Conservation (phyloP, 2,329 filamentous ascomycete genomes). For the Westerdykella aurantiaca region DNA sequence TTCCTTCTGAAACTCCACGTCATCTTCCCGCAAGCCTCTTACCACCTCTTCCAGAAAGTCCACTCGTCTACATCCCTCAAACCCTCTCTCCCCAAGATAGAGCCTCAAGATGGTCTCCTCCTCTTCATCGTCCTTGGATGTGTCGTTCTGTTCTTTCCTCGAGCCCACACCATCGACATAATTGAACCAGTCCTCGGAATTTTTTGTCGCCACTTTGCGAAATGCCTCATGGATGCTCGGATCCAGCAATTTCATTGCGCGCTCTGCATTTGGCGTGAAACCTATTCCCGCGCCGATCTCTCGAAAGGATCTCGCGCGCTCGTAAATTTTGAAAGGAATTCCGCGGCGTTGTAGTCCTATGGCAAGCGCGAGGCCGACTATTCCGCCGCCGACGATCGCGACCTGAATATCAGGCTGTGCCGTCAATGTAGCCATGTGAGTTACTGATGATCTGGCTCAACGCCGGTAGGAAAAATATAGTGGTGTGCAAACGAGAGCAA, state of each 20-base stretch:
- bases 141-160: background rate
- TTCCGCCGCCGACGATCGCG: conserved; percentile 19
- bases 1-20: no score
- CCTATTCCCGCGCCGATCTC: conserved; percentile 18
- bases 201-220: conserved; percentile 29
- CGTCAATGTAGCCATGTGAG: no score
- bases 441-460: no score
- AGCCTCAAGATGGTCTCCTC: conserved; percentile 10
- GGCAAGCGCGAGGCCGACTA: conserved; percentile 12
- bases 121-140: conserved; percentile 2
- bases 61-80: conserved; percentile 8
- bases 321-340: conserved; percentile 13
- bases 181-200: conserved; percentile 11
- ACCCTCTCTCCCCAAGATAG: conserved; percentile 11
- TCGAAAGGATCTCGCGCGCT: conserved; percentile 8
- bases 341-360: conserved; percentile 9
- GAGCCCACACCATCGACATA: conserved; percentile 5
- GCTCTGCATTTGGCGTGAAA: conserved; percentile 45
- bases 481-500: no score
- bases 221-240: conserved; percentile 16
- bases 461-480: no score
- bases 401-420: background rate
- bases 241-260: conserved; percentile 40
- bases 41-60: no score
- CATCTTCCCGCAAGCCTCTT: no score